Conservation (phyloP, 345 rosid species). For the Brassica napus region Da-Ae NC_063446.1:23385001-23385500, state of each 20-base stretch:
- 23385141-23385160: slow-evolving; percentile 22
- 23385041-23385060: slow-evolving; percentile 77
- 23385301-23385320: too few relatives aligned
- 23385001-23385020: slow-evolving; percentile 42
- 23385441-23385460: slow-evolving; percentile 70
- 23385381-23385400: neutral
- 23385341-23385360: too few relatives aligned
- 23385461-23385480: slow-evolving; percentile 65
- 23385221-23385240: slow-evolving; percentile 10
- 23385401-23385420: slow-evolving; percentile 12
- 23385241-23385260: too few relatives aligned
- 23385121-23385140: slow-evolving; percentile 3
- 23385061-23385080: slow-evolving; percentile 8
- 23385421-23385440: slow-evolving; percentile 65
- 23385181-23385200: slow-evolving; percentile 83
- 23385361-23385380: too few relatives aligned
- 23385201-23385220: slow-evolving; percentile 72
- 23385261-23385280: too few relatives aligned
- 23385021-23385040: slow-evolving; percentile 44
- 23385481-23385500: slow-evolving; percentile 80
- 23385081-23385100: neutral
- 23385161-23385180: slow-evolving; percentile 63
- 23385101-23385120: slow-evolving; percentile 4
- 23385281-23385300: too few relatives aligned
- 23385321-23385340: too few relatives aligned